phyloP scores from a whole-genome alignment of 2,329 filamentous ascomycete genomes.

The Colletotrichum sp. region DNA sequence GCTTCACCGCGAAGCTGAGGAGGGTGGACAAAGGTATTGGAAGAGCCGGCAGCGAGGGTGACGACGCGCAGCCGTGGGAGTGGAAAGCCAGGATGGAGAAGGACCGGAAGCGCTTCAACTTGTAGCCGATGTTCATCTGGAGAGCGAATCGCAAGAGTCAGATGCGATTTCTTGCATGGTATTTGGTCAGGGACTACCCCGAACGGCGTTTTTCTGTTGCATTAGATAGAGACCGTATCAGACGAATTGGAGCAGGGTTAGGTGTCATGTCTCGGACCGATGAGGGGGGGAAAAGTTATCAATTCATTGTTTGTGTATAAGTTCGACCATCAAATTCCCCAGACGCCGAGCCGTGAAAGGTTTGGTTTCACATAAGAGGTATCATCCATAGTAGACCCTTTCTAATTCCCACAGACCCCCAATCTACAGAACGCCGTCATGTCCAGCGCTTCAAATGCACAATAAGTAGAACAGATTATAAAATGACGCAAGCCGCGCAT shows the following conservation, averaged over 20 bases:
- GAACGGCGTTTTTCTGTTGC: constrained; percentile 3
- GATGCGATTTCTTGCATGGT: background rate
- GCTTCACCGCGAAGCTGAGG: constrained; percentile 79
- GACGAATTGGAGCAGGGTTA: background rate
- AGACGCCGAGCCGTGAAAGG: constrained; percentile 11
- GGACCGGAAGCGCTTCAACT: constrained; percentile 88
- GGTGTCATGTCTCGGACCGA: background rate
- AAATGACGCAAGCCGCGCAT: background rate
- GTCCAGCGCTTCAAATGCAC: background rate
- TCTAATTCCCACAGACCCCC: background rate
- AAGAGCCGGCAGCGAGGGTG: constrained; percentile 69
- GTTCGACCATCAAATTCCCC: background rate
- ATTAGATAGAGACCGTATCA: background rate
- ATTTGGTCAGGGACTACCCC: background rate
- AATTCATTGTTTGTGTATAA: background rate
- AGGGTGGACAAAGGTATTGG: constrained; percentile 90
- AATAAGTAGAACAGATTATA: background rate
- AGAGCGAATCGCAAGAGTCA: background rate
- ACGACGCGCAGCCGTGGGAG: constrained; percentile 87
- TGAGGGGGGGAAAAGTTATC: background rate
- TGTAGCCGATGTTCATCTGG: constrained; percentile 52
- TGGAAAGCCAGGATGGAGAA: constrained; percentile 98
- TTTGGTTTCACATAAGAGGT: constrained; percentile 13
- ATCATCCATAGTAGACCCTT: constrained; percentile 8
- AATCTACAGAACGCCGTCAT: constrained; percentile 1